Conservation (phyloP, 345 rosid genomes). For the Populus ilicifolia region DNA sequence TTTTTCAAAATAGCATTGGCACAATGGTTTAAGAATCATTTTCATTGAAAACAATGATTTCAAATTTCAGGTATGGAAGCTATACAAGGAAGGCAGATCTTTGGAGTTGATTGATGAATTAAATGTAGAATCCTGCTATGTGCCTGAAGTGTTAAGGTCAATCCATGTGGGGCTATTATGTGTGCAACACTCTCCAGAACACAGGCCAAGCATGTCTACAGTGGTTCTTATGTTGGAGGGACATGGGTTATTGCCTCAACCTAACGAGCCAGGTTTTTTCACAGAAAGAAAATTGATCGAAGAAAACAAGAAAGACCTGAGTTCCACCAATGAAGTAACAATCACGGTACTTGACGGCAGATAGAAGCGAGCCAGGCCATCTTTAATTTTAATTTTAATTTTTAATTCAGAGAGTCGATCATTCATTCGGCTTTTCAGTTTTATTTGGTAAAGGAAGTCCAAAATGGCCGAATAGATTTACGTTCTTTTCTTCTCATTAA, state of each 20-base stretch:
- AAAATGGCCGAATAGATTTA: background rate
- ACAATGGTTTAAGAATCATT: background rate
- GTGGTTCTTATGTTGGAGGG: conserved; percentile 35
- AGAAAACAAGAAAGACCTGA: background rate
- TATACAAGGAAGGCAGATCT: conserved; percentile 24
- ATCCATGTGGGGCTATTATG: conserved; percentile 33
- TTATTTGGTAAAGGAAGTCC: background rate
- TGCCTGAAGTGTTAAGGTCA: conserved; percentile 12
- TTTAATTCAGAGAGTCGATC: background rate
- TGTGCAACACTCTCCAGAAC: conserved; percentile 31
- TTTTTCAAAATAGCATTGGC: too few relatives aligned
- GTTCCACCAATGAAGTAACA: background rate
- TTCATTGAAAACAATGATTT: background rate
- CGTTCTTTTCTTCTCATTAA: background rate
- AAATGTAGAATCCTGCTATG: background rate
- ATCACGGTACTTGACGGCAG: background rate
- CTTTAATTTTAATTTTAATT: too few relatives aligned
- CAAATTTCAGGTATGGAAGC: conserved; percentile 29
- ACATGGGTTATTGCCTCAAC: conserved; percentile 23
- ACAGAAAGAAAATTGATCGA: background rate
- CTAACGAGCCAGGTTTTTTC: conserved; percentile 30
- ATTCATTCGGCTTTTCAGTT: too few relatives aligned
- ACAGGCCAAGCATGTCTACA: conserved; percentile 37
- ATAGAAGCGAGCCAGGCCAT: too few relatives aligned
- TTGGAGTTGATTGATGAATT: conserved; percentile 21